Conservation (phyloP, 2,329 filamentous ascomycete genomes). For the Trichoderma atroviride region DNA sequence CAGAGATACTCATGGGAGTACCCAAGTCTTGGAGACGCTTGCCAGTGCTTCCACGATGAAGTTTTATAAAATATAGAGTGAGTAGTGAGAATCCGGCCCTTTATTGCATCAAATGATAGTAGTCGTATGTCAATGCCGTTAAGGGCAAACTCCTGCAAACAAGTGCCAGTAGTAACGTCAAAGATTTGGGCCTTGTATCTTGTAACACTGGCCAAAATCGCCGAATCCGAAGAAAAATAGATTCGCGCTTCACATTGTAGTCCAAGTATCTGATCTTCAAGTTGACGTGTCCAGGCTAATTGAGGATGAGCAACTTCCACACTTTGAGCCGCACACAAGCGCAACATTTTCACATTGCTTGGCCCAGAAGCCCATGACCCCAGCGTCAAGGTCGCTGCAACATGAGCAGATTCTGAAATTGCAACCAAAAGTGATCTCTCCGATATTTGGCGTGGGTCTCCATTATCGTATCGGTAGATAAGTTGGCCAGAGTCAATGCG, state of each 20-base stretch:
- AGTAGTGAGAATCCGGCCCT: background rate
- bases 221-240: background rate
- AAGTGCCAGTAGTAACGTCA: background rate
- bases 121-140: no score
- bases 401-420: background rate
- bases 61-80: background rate
- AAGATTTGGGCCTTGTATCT: fast-evolving
- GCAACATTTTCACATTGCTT: no score
- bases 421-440: background rate
- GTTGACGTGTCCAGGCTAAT: no score
- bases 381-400: no score
- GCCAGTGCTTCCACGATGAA: background rate
- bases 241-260: background rate
- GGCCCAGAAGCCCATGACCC: no score
- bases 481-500: background rate
- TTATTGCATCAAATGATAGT: background rate
- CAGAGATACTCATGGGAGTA: background rate
- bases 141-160: background rate
- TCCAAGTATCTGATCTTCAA: no score
- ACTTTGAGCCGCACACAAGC: no score
- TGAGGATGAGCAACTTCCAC: no score
- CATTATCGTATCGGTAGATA: background rate
- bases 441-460: no score
- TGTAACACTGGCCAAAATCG: background rate
- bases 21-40: background rate